Base-by-base conservation (phyloP, 2,329 filamentous ascomycete genomes). In the Mollisiaceae sp. region DNA sequence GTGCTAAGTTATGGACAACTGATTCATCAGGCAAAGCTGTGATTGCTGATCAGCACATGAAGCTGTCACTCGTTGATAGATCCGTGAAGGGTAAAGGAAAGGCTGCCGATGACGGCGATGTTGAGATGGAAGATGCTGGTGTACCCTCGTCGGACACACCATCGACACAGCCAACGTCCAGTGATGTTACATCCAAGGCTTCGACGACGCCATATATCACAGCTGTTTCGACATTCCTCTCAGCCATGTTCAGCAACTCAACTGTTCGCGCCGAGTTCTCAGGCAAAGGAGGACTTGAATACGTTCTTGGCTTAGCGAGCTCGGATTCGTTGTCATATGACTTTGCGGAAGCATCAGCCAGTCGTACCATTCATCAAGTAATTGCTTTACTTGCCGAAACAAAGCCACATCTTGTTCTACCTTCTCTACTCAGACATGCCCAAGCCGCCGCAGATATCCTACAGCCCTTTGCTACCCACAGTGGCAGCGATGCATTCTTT, bases 221-320 rank as follows among this genome's bases (percentile, higher is more conserved):
- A 73, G 91, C 91, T 27, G 82, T 92, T 43, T 85, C 90, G 66
- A 90, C 87, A 59, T 99, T 99, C 76, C 79, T 99, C 55, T 78
- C 79, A 11, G 74, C 70, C 1, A 70, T 77, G 45, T 70, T 77
- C 43, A 67, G 65, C 20, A 76, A 76, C 57, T 66, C 70, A 2
- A 68, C 73, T 6, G 70, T 75, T 27, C 73, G 75, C 14, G 67
- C 70, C 20, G 85, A 86, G 27, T 94, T 97, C 74, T 88, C 95
- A 68, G 87, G 91, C 62, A 85, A 86, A 59, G 92, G 93, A 64
- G 95, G 93, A 8, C 88, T 94, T 27, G 93, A 97, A 76, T 83
- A 91, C 59, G 82, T 98, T 22, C 82, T 99, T 62, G 93, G 97
- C 74, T 87, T 97, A 63, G 90, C 90, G 47, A 92, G 91, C 62